Conservation (phyloP, 2,329 filamentous ascomycete species). For the Colletotrichum sidae region DNA sequence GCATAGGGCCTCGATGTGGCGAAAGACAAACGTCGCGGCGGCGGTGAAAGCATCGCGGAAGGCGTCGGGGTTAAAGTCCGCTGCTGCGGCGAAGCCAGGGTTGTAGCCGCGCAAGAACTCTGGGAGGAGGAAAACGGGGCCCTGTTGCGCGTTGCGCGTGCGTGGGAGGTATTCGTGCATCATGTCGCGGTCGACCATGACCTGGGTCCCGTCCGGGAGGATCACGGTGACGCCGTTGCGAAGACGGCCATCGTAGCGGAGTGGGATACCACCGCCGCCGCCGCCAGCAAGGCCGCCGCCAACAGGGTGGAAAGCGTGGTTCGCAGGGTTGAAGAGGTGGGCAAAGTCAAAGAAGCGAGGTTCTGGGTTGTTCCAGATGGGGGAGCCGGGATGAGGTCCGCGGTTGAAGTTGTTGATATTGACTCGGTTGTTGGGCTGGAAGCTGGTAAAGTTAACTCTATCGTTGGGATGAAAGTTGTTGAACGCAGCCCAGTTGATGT, state of each 20-base stretch:
- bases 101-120: conserved; percentile 31
- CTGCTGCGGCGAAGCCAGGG: background rate
- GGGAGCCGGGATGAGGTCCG: background rate
- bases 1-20: conserved; percentile 25
- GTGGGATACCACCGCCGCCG: background rate
- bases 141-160: conserved; percentile 18
- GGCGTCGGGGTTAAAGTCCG: background rate
- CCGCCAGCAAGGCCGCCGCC: no score
- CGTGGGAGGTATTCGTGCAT: conserved; percentile 33
- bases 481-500: conserved; percentile 13
- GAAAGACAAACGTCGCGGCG: conserved; percentile 28
- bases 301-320: background rate
- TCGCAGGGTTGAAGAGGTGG: conserved; percentile 23
- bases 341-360: conserved; percentile 15
- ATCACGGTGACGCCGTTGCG: conserved; percentile 31
- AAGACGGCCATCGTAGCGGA: conserved; percentile 17
- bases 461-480: conserved; percentile 1
- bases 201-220: conserved; percentile 21
- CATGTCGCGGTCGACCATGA: conserved; percentile 25
- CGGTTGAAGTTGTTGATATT: conserved; percentile 29
- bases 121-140: conserved; percentile 23
- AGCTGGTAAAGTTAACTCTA: conserved; percentile 6
- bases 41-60: conserved; percentile 16
- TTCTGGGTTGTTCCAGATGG: background rate
- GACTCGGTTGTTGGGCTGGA: conserved; percentile 16